phyloP scores from a whole-genome alignment of 2,329 filamentous ascomycete species.

The Furcasterigmium furcatum region DNA sequence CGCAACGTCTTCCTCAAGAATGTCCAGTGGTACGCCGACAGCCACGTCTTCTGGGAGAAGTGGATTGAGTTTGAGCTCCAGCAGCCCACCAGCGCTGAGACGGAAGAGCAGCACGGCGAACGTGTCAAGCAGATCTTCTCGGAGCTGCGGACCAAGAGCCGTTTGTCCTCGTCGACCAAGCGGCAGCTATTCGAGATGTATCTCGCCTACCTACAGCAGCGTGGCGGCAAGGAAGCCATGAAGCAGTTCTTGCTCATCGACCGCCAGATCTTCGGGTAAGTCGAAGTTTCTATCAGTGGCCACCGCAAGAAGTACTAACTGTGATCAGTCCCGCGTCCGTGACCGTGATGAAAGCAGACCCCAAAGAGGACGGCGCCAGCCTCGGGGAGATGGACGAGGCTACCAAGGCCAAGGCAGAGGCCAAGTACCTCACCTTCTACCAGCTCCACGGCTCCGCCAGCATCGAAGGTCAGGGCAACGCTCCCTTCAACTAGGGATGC shows the following conservation, averaged over 20 bases:
- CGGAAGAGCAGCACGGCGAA: conserved; percentile 62
- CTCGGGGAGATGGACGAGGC: conserved; percentile 47
- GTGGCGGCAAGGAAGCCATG: conserved; percentile 78
- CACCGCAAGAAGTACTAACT: neutral
- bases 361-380: conserved; percentile 43
- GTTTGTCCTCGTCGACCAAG: conserved; percentile 63
- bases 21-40: conserved; percentile 79
- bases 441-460: conserved; percentile 46
- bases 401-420: conserved; percentile 47
- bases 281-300: conserved; percentile 1
- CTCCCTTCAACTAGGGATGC: conserved; percentile 44
- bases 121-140: conserved; percentile 80
- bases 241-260: conserved; percentile 84
- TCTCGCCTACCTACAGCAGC: conserved; percentile 78
- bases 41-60: conserved; percentile 82
- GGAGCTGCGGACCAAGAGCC: conserved; percentile 70
- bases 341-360: conserved; percentile 20
- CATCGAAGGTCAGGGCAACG: conserved; percentile 43
- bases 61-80: conserved; percentile 88
- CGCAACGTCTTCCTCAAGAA: conserved; percentile 82
- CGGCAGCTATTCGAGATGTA: conserved; percentile 77
- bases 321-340: conserved; percentile 41
- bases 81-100: conserved; percentile 66
- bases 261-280: conserved; percentile 80
- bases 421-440: conserved; percentile 48